phyloP scores from a whole-genome alignment of 116 monocot species.

The Dioscorea cayenensis region DNA sequence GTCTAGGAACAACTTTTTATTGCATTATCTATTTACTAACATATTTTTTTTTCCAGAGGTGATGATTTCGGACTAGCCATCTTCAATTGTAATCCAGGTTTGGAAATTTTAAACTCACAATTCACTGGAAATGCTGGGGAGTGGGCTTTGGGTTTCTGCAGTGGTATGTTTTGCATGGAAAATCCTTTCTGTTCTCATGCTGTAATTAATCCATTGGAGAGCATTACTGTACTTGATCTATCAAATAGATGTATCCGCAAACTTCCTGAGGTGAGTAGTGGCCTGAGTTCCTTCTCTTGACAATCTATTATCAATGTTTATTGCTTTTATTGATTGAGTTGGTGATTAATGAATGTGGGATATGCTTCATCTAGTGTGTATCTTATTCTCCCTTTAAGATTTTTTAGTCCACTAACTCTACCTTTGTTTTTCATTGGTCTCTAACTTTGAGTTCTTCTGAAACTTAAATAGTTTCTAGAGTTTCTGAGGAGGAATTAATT shows the following conservation, averaged over 20 bases:
- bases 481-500: neutral
- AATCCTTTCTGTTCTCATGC: slow-evolving; percentile 30
- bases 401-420: neutral
- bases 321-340: slow-evolving; percentile 3
- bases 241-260: slow-evolving; percentile 66
- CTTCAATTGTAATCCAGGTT: slow-evolving; percentile 34
- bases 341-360: neutral
- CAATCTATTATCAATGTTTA: neutral
- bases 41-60: slow-evolving; percentile 20
- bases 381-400: neutral
- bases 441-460: neutral
- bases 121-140: slow-evolving; percentile 58
- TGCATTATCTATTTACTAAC: slow-evolving; percentile 8
- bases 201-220: slow-evolving; percentile 22
- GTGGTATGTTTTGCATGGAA: slow-evolving; percentile 53
- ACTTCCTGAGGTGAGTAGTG: slow-evolving; percentile 37
- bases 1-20: neutral
- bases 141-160: slow-evolving; percentile 93
- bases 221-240: slow-evolving; percentile 63
- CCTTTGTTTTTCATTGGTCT: neutral
- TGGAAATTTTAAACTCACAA: slow-evolving; percentile 84
- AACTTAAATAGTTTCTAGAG: neutral
- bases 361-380: neutral
- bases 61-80: slow-evolving; percentile 46
- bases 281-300: neutral